phyloP scores from a whole-genome alignment of 2,329 filamentous ascomycete species.

The Pestalotiopsis fici region DNA sequence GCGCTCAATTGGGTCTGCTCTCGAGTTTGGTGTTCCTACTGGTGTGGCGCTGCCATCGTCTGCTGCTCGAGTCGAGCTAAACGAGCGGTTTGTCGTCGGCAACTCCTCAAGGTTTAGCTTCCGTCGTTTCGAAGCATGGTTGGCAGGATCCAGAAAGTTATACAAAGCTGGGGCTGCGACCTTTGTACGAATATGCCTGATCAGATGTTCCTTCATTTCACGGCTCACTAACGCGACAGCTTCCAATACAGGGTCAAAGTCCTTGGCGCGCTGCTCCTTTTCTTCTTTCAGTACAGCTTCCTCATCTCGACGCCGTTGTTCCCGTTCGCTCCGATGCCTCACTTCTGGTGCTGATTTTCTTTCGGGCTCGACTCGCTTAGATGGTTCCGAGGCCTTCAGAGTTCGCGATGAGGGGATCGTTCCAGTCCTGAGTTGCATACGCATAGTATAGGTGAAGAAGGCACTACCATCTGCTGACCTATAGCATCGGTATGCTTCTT shows the following conservation, averaged over 20 bases:
- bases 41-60: slow-evolving; percentile 64
- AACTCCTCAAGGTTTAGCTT: slow-evolving; percentile 77
- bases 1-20: slow-evolving; percentile 62
- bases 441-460: slow-evolving; percentile 90
- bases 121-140: slow-evolving; percentile 77
- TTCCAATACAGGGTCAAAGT: slow-evolving; percentile 87
- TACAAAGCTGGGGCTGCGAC: slow-evolving; percentile 81
- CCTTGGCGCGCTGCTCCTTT: slow-evolving; percentile 81
- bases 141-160: slow-evolving; percentile 78
- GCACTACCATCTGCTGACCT: slow-evolving; percentile 76
- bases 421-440: slow-evolving; percentile 74
- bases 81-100: slow-evolving; percentile 47
- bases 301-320: slow-evolving; percentile 73
- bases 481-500: slow-evolving; percentile 81
- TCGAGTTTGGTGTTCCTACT: slow-evolving; percentile 65
- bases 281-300: slow-evolving; percentile 86
- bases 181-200: slow-evolving; percentile 85
- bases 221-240: slow-evolving; percentile 77
- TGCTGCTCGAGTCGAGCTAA: slow-evolving; percentile 42
- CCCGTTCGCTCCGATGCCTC: slow-evolving; percentile 67
- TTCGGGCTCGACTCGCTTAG: slow-evolving; percentile 24
- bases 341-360: slow-evolving; percentile 38
- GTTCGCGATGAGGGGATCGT: slow-evolving; percentile 31
- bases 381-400: slow-evolving; percentile 22
- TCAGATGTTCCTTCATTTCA: slow-evolving; percentile 83